Conservation (phyloP, 495 filamentous ascomycete species). For the Aspergillus cristatus region DNA sequence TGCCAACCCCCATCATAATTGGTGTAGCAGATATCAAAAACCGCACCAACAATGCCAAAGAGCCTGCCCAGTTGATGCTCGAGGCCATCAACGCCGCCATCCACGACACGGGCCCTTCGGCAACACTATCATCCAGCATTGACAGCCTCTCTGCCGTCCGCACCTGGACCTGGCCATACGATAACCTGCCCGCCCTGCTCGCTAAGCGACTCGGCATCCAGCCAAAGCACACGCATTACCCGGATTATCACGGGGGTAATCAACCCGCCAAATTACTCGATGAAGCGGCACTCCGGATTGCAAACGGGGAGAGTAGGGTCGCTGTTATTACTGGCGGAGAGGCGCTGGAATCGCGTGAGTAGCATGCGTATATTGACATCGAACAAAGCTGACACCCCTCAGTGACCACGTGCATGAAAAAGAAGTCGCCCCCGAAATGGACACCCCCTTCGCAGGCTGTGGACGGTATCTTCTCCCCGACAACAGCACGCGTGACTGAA, state of each 20-base stretch:
- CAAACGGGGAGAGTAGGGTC: conserved; percentile 35
- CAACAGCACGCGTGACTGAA: conserved; percentile 7
- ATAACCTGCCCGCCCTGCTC: conserved; percentile 39
- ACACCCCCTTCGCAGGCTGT: conserved; percentile 16
- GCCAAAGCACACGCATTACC: conserved; percentile 26
- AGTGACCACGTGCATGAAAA: conserved; percentile 26
- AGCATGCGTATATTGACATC: background rate
- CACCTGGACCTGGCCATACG: conserved; percentile 51
- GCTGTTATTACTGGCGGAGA: conserved; percentile 48
- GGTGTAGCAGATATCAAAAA: conserved; percentile 48
- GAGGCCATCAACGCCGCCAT: conserved; percentile 37
- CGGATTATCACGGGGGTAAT: conserved; percentile 44
- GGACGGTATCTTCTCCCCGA: conserved; percentile 2
- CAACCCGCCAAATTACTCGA: conserved; percentile 45
- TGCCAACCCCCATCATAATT: conserved; percentile 34
- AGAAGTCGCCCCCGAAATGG: conserved; percentile 29
- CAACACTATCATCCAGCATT: conserved; percentile 32
- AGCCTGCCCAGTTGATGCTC: conserved; percentile 43
- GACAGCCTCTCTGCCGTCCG: conserved; percentile 46
- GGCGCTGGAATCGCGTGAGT: conserved; percentile 44
- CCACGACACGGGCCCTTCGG: conserved; percentile 20
- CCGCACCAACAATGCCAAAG: conserved; percentile 41
- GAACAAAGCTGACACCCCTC: too few relatives aligned
- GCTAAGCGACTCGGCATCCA: conserved; percentile 27
- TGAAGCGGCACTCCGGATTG: conserved; percentile 43